These are phyloP conservation scores for Ramularia endophylla DNA, from an alignment of 2,329 filamentous ascomycete species.

Conservation along the genomic window DNA sequence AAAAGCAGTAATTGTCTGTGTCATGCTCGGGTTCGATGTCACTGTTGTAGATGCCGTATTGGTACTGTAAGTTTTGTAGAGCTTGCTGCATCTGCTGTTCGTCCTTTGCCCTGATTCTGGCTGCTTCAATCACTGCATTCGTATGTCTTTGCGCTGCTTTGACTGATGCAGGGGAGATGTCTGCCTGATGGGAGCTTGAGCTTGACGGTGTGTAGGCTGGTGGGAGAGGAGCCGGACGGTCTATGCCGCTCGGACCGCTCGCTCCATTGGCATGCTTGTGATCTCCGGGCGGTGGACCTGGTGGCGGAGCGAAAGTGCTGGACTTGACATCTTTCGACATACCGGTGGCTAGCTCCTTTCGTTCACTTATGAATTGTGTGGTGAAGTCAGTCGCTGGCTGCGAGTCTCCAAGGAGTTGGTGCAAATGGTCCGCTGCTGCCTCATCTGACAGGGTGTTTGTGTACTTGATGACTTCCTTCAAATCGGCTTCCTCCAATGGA, in stretches of 20 bases:
- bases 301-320: neutral
- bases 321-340: neutral
- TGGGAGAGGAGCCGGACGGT: neutral
- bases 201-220: slow-evolving; percentile 13
- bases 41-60: slow-evolving; percentile 39
- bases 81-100: slow-evolving; percentile 43
- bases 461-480: slow-evolving; percentile 16
- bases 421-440: slow-evolving; percentile 10
- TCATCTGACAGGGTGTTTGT: slow-evolving; percentile 9
- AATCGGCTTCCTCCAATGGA: slow-evolving; percentile 14
- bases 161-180: slow-evolving; percentile 3
- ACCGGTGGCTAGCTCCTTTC: neutral
- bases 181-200: slow-evolving; percentile 1
- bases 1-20: slow-evolving; percentile 35
- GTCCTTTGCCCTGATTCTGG: slow-evolving; percentile 33
- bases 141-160: slow-evolving; percentile 22
- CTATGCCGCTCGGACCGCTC: neutral
- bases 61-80: slow-evolving; percentile 37
- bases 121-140: slow-evolving; percentile 37
- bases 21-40: slow-evolving; percentile 46
- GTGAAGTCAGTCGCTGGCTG: slow-evolving; percentile 11
- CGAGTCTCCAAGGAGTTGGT: slow-evolving; percentile 15
- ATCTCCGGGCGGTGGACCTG: neutral
- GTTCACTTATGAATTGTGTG: slow-evolving; percentile 3
- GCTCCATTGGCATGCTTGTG: neutral